These are phyloP conservation scores for Coniosporium tulheliwenetii DNA, from an alignment of 2,329 filamentous ascomycete genomes.

Conservation along the genomic window DNA sequence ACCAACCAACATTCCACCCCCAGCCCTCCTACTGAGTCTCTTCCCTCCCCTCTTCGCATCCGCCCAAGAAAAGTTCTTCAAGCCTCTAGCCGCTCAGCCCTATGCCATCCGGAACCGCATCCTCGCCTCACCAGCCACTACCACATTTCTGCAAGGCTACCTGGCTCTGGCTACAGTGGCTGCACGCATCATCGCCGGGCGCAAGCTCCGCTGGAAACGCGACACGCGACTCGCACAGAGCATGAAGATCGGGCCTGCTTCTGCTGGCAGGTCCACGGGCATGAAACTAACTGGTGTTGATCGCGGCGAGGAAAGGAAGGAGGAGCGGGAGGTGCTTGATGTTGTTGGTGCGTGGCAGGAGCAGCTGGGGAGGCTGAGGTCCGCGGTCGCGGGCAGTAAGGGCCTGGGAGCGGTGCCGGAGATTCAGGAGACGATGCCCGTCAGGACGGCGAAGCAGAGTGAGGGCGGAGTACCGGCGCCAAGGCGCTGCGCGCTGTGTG, in stretches of 20 bases:
- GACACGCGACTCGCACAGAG: constrained; percentile 72
- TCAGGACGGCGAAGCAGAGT: constrained; percentile 43
- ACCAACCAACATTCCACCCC: constrained; percentile 79
- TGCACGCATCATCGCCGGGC: constrained; percentile 69
- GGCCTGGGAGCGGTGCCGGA: constrained; percentile 51
- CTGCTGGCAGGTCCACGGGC: constrained; percentile 53
- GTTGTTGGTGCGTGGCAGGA: constrained; percentile 60
- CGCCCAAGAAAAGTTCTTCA: constrained; percentile 49
- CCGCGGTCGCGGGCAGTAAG: constrained; percentile 53
- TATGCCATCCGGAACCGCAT: constrained; percentile 45
- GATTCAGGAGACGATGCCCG: constrained; percentile 50
- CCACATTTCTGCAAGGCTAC: constrained; percentile 49
- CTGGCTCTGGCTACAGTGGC: constrained; percentile 49
- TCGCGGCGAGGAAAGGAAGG: constrained; percentile 64
- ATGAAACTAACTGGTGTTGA: constrained; percentile 89
- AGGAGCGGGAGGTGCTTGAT: constrained; percentile 73
- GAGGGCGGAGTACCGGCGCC: constrained; percentile 59
- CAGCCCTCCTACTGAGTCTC: constrained; percentile 62
- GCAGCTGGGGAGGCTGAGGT: constrained; percentile 58
- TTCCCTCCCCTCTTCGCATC: constrained; percentile 57
- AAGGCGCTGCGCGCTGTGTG: constrained; percentile 71
- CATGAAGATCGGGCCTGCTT: constrained; percentile 69
- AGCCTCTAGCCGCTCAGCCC: constrained; percentile 43
- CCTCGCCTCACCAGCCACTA: constrained; percentile 44
- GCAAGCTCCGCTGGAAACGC: constrained; percentile 79